Base-by-base conservation (phyloP, 208 protist genomes). In the Leishmania martiniquensis region DNA sequence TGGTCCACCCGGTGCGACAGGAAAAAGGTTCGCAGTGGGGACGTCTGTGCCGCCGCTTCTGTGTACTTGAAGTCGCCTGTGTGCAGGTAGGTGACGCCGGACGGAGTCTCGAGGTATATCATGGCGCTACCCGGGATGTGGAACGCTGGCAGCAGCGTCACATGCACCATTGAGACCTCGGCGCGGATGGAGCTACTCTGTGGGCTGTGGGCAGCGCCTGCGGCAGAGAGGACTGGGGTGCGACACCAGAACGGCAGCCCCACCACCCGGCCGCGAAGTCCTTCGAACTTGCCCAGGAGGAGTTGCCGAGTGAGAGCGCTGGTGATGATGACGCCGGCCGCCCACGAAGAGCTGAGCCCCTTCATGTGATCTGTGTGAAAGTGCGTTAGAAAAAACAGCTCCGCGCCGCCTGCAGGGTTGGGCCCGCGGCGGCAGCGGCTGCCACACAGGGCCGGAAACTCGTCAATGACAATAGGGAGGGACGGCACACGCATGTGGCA, bases 291-390 rank as follows among this genome's bases (percentile, higher is more conserved):
- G 60, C 84, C 72, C 32, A 87, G 51, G 32, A 96, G 69, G 20
- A 98, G 84, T 39, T 82, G 80, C 9, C 73, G 67, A 20, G 95
- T 98, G 29, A 93, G 62, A 29, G 75, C 47, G 44, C 85, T 87
- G 47, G 88, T 89, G 42, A 94, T 62, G 42, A 98, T 94, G 62
- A 80, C 9, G 6, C 95, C 95, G 1, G 68, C 66, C 59, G 69
- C 37, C 90, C 91, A 98, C 1, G 29, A 68, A 34, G 70, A 73
- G 52, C 83, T 88, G 39, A 98, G 81, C 0, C 95, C 95, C 52
- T 85, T 87, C 86, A 94, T 94, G 85, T 98, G 95, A 68, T 98
- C 95, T 1, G 92, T 92, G 86, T 98, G 95, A 65, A 96, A 96
- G 78, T 98, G 95, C 1, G 91, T 93, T 7, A 98, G 84, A 25